Conservation (phyloP, 805 yeast species). For the Sugiyamaella mastotermitis region DNA sequence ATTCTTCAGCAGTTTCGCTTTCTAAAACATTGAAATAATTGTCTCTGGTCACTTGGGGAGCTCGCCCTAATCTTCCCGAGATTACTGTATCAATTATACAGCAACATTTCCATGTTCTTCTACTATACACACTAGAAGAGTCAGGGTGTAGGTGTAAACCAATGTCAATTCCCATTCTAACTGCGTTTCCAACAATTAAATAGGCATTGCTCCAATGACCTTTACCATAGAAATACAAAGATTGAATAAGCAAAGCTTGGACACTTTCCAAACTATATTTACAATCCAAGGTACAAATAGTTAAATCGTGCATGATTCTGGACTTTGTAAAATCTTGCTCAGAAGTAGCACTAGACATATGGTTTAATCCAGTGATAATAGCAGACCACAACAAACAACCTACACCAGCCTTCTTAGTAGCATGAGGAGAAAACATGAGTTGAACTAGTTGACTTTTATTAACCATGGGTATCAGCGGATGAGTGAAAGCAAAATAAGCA, state of each 20-base stretch:
- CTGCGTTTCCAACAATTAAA: slow-evolving; percentile 8
- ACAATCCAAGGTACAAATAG: slow-evolving; percentile 10
- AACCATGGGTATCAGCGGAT: slow-evolving; percentile 10
- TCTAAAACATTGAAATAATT: slow-evolving; percentile 1
- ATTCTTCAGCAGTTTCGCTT: slow-evolving; percentile 6
- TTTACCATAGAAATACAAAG: slow-evolving; percentile 8
- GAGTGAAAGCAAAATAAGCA: slow-evolving; percentile 10
- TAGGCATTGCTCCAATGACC: slow-evolving; percentile 10
- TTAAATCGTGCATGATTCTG: slow-evolving; percentile 11
- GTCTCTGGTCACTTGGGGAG: slow-evolving; percentile 1
- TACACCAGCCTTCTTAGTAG: slow-evolving; percentile 5
- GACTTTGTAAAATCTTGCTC: slow-evolving; percentile 5
- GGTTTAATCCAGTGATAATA: slow-evolving; percentile 9
- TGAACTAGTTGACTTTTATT: slow-evolving; percentile 7
- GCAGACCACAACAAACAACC: slow-evolving; percentile 11
- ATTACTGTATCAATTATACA: slow-evolving; percentile 9
- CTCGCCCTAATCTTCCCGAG: slow-evolving; percentile 7
- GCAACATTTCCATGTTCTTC: slow-evolving; percentile 12
- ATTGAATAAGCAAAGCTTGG: slow-evolving; percentile 8
- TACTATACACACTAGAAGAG: background rate
- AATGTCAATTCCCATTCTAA: slow-evolving; percentile 8
- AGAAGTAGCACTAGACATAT: slow-evolving; percentile 1
- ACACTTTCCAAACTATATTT: slow-evolving; percentile 9
- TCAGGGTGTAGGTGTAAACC: slow-evolving; percentile 2
- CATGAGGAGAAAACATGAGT: slow-evolving; percentile 3